Percentiles rank a stretch among this genome's conserved stretches.
Conservation (phyloP, 1,284 basidiomycete genomes). For the Cryptococcus sp. region DNA sequence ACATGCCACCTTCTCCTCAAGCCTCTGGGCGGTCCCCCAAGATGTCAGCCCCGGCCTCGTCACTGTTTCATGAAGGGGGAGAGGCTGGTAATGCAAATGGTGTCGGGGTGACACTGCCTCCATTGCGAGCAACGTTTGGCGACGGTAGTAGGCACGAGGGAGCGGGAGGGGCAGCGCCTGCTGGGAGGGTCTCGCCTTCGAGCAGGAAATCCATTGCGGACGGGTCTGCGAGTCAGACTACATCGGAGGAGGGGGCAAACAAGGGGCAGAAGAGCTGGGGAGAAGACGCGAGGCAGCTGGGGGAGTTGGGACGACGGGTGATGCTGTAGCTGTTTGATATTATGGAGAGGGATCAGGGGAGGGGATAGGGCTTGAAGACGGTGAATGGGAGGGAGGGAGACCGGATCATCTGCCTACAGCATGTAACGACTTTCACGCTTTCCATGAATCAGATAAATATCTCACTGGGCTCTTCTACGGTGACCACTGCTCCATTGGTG, state of each 20-base stretch:
- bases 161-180: neutral
- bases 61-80: constrained; percentile 10
- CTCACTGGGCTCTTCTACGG: too few relatives aligned
- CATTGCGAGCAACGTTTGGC: constrained; percentile 25
- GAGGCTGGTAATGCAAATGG: constrained; percentile 2
- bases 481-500: neutral
- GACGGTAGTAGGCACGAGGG: constrained; percentile 1
- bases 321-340: constrained; percentile 2
- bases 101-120: constrained; percentile 26
- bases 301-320: constrained; percentile 17
- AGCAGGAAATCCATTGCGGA: neutral
- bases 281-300: constrained; percentile 21
- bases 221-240: constrained; percentile 3
- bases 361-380: too few relatives aligned
- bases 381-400: too few relatives aligned
- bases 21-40: constrained; percentile 18
- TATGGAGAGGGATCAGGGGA: too few relatives aligned
- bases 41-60: constrained; percentile 14
- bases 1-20: constrained; percentile 4
- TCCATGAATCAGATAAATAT: too few relatives aligned
- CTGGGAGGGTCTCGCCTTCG: neutral
- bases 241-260: constrained; percentile 3
- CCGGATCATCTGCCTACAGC: too few relatives aligned
- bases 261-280: constrained; percentile 7
- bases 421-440: too few relatives aligned